Evolutionary conservation across 495 filamentous ascomycete species (phyloP).

Genomic region (Penicillium canariense): DNA sequence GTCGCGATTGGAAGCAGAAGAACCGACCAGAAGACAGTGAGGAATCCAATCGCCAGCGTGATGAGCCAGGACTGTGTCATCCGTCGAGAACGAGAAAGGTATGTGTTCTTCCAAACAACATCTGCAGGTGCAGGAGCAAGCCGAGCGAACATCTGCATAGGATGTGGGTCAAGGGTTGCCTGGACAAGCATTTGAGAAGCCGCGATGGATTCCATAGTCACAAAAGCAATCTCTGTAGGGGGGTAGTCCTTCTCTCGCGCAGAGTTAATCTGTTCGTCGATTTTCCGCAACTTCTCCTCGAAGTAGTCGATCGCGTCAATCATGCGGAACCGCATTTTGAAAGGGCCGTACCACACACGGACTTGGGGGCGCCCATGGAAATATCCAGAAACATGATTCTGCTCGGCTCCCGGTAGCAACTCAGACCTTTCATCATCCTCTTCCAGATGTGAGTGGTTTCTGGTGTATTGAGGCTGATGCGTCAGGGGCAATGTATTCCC

Average conservation of each 20-base stretch:
- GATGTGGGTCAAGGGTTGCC: constrained; percentile 83
- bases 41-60: constrained; percentile 72
- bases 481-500: constrained; percentile 51
- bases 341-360: constrained; percentile 76
- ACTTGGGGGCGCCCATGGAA: constrained; percentile 59
- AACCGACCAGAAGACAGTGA: constrained; percentile 87
- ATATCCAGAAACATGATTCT: constrained; percentile 39
- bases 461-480: constrained; percentile 42
- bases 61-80: constrained; percentile 78
- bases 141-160: constrained; percentile 78
- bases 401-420: constrained; percentile 50
- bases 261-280: constrained; percentile 72
- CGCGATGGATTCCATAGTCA: constrained; percentile 95
- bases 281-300: constrained; percentile 74
- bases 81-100: constrained; percentile 69
- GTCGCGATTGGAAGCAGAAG: constrained; percentile 79
- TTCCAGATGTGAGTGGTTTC: constrained; percentile 30
- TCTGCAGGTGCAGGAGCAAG: constrained; percentile 85
- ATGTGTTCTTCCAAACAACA: constrained; percentile 91
- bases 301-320: constrained; percentile 94
- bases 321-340: constrained; percentile 66
- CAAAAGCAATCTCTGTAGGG: constrained; percentile 82
- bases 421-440: constrained; percentile 48
- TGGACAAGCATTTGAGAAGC: constrained; percentile 92
- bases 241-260: constrained; percentile 74